phyloP scores from a whole-genome alignment of 2,329 filamentous ascomycete species.

The Cladobotryum mycophilum region DNA sequence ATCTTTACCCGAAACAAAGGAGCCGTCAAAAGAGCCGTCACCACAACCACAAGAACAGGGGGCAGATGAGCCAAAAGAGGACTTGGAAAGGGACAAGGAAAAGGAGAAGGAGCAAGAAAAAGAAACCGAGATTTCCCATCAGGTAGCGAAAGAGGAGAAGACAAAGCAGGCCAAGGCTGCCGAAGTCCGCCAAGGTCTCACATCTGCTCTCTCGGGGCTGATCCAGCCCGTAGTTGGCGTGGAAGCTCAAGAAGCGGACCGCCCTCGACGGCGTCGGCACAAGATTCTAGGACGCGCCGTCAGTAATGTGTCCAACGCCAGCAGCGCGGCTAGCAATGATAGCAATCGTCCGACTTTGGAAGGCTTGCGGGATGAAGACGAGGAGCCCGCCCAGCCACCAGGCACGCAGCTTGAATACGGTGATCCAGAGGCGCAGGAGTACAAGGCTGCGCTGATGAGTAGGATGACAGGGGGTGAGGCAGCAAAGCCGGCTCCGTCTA shows the following conservation, averaged over 20 bases:
- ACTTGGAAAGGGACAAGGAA: not conserved
- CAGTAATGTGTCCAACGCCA: conserved; percentile 50
- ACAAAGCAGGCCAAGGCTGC: conserved; percentile 26
- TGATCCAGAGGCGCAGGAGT: conserved; percentile 42
- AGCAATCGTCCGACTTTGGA: conserved; percentile 1
- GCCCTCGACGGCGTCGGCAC: conserved; percentile 38
- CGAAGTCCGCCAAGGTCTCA: conserved; percentile 34
- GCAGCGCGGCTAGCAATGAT: conserved; percentile 34
- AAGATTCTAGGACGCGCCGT: conserved; percentile 52
- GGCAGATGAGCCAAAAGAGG: not conserved
- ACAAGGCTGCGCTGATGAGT: conserved; percentile 38
- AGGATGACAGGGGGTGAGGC: conserved; percentile 31
- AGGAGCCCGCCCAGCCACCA: conserved; percentile 29
- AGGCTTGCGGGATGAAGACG: conserved; percentile 13
- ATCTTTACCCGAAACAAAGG: conserved; percentile 8
- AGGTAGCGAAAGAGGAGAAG: conserved; percentile 16
- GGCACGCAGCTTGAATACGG: conserved; percentile 50
- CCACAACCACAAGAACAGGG: not conserved
- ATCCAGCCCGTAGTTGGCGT: conserved; percentile 25
- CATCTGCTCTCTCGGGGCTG: conserved; percentile 38
- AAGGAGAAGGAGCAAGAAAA: conserved; percentile 10
- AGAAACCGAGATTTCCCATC: conserved; percentile 9
- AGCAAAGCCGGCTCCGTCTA: conserved; percentile 11
- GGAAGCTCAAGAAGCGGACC: conserved; percentile 2
- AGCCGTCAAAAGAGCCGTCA: not conserved